Evolutionary conservation across 495 filamentous ascomycete genomes (phyloP), one percentile per base, ranked within the genome.

Genomic region (Aspergillus panamensis): DNA sequence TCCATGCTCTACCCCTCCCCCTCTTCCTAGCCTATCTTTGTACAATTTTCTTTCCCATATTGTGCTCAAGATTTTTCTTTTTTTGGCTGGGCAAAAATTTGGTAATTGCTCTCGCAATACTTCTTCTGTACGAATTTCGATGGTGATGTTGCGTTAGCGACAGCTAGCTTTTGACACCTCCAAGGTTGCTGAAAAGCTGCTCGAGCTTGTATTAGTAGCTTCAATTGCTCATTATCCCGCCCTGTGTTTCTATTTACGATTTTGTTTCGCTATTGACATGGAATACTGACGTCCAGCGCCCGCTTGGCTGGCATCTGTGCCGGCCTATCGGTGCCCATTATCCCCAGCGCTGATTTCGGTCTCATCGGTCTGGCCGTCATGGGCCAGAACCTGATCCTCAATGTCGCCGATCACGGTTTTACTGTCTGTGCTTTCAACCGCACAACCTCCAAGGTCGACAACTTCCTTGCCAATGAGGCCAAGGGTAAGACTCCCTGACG

Each of bases 341-440:
- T 60, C 67, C 76, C 75, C 62, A 85, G 82, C 82, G 82, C 80
- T 77, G 82, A 98, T 87, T 92, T 98, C 80, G 94, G 94, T 84
- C 91, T 98, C 72, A 97, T 98, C 77, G 94, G 94, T 87, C 84
- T 98, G 82, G 94, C 95, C 77, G 93, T 98, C 70, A 97, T 98
- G 94, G 87, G 87, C 64, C 84, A 97, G 85, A 98, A 98, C 84
- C 80, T 98, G 82, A 97, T 98, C 81, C 80, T 98, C 68, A 98
- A 98, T 79, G 91, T 87, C 80, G 95, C 92, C 67, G 92, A 97
- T 78, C 87, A 97, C 70, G 89, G 90, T 64, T 97, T 92, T 84
- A 97, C 87, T 63, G 87, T 98, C 70, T 88, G 92, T 73, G 95
- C 92, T 53, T 97, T 86, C 86, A 98, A 98, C 85, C 91, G 94